Evolutionary conservation across 768 basidiomycete genomes (phyloP).

Genomic region (Boletus tylopilopsis): DNA sequence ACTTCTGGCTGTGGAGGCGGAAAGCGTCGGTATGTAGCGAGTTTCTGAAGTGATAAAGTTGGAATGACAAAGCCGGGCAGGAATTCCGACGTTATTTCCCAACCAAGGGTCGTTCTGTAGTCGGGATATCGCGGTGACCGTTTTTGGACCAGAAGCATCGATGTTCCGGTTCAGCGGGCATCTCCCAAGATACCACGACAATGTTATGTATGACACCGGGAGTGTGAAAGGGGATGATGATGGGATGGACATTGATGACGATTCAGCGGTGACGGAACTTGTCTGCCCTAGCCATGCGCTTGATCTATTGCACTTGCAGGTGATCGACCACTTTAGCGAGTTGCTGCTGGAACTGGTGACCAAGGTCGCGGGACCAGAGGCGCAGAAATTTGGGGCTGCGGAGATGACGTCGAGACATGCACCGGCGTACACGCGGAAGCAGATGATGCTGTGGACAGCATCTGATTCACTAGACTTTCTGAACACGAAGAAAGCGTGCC

Average conservation of each 20-base stretch:
- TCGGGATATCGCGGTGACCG: constrained; percentile 44
- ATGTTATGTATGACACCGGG: constrained; percentile 13
- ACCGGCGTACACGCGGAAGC: constrained; percentile 43
- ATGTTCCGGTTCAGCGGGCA: constrained; percentile 39
- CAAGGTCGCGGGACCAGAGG: constrained; percentile 49
- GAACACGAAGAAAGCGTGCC: constrained; percentile 34
- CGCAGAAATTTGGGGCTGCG: constrained; percentile 34
- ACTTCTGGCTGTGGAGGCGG: constrained; percentile 55
- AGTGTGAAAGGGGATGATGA: constrained; percentile 34
- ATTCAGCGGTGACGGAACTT: constrained; percentile 30
- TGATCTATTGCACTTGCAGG: constrained; percentile 63
- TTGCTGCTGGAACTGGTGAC: constrained; percentile 56
- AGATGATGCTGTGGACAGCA: constrained; percentile 49
- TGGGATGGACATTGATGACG: constrained; percentile 65
- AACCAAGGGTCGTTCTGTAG: constrained; percentile 42
- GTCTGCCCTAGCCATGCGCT: constrained; percentile 52
- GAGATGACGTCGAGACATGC: constrained; percentile 51
- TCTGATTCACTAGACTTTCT: constrained; percentile 59
- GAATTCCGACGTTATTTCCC: constrained; percentile 26
- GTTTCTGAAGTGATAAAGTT: not conserved
- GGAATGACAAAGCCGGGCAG: constrained; percentile 16
- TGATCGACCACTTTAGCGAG: constrained; percentile 65
- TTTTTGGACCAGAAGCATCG: constrained; percentile 42
- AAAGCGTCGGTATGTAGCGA: constrained; percentile 39
- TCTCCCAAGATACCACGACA: constrained; percentile 36